These are phyloP conservation scores for Taiozyma sp. DNA, from an alignment of 1,139 yeast genomes.

Conservation along the genomic window DNA sequence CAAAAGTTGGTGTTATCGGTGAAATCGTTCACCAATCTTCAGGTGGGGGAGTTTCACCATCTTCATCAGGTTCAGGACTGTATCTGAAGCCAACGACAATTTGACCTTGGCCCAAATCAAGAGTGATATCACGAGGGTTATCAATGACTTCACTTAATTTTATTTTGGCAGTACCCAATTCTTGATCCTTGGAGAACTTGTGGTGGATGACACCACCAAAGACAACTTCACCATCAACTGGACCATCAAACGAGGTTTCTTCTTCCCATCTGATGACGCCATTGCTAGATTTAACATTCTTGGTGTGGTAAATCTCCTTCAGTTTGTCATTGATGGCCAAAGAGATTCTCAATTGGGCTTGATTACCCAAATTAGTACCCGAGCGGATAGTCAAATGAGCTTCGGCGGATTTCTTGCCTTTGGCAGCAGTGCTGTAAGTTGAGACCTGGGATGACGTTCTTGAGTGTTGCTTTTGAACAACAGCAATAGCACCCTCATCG, in stretches of 20 bases:
- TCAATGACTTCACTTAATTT: conserved; percentile 32
- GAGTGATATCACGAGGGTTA: conserved; percentile 21
- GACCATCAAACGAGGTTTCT: conserved; percentile 59
- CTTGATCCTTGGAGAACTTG: conserved; percentile 65
- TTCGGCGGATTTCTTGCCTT: conserved; percentile 14
- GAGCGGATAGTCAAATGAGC: conserved; percentile 50
- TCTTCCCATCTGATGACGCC: conserved; percentile 58
- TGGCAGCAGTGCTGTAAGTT: conserved; percentile 13
- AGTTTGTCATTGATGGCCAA: conserved; percentile 46
- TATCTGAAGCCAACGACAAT: conserved; percentile 22
- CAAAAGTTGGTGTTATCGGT: background rate
- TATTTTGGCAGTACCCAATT: conserved; percentile 51
- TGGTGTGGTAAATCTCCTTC: conserved; percentile 63
- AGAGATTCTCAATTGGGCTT: conserved; percentile 46
- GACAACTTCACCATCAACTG: conserved; percentile 50
- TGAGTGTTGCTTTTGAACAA: conserved; percentile 9
- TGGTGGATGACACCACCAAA: conserved; percentile 65
- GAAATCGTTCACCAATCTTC: conserved; percentile 10
- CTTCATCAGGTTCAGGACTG: conserved; percentile 19
- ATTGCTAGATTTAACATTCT: conserved; percentile 45
- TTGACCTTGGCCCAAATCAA: conserved; percentile 21
- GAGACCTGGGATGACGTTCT: conserved; percentile 16
- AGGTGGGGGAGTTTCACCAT: conserved; percentile 14
- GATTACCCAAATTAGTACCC: conserved; percentile 29
- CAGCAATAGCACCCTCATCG: conserved; percentile 5